Evolutionary conservation across 805 yeast genomes (phyloP), one percentile per base, ranked within the genome.

Genomic region (Cyberlindnera saturnus): DNA sequence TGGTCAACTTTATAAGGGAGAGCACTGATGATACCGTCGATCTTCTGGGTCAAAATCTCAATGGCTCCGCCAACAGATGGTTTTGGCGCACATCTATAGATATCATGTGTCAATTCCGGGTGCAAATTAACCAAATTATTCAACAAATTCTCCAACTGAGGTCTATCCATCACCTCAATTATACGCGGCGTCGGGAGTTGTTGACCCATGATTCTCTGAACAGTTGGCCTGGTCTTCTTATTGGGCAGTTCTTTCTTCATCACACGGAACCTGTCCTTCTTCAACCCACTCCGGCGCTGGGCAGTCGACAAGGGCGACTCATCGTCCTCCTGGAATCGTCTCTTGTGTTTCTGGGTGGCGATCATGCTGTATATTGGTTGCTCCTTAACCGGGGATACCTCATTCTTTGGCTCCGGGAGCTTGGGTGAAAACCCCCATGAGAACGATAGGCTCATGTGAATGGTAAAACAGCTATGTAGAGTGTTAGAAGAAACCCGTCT

Each of bases 1-100:
- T 73, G 69, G 52, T 85, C 89, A 49, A 86, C 87, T 50, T 81
- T 81, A 60, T 84, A 86, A 1, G 96, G 96, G 50, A 88, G 62
- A 46, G 73, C 70, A 9, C 60, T 59, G 17, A 65, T 53, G 23
- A 86, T 74, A 7, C 44, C 47, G 5, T 56, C 57, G 17, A 69
- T 58, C 38, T 75, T 64, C 53, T 57, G 52, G 32, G 65, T 60
- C 41, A 88, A 66, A 34, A 77, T 66, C 10, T 63, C 67, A 9
- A 82, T 58, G 6, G 85, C 74, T 44, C 73, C 70, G 11, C 67
- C 60, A 4, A 79, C 71, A 0, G 81, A 67, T 14, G 89, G 79
- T 39, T 68, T 69, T 20, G 90, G 87, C 1, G 86, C 72, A 47
- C 73, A 55, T 30, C 48, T 49, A 16, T 69, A 54, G 38, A 88